Evolutionary conservation across 2,329 filamentous ascomycete genomes (phyloP), one percentile per base, ranked within the genome.

Genomic region (Emericellopsis cladophorae): DNA sequence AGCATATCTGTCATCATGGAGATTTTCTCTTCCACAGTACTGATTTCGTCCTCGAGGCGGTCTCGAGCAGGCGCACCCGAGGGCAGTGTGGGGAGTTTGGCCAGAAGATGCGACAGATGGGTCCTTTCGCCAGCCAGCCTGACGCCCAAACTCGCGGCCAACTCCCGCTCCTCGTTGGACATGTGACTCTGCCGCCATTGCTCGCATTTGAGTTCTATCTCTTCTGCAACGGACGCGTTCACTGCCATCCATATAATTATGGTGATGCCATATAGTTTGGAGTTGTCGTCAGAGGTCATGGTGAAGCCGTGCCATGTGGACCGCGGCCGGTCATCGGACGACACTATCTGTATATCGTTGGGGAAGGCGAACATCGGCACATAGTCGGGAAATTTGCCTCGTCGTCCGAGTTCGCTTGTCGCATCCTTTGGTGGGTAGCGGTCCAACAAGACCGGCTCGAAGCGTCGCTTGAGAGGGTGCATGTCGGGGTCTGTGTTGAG

Each of bases 251-350:
- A 98, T 34, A 96, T 75, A 41, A 88, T 93, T 42, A 95, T 74
- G 46, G 84, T 89, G 44, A 96, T 85, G 29, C 88, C 90, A 55
- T 96, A 90, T 16, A 96, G 70, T 58, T 92, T 94, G 42, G 86
- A 84, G 52, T 87, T 90, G 56, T 96, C 89, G 42, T 85, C 84
- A 18, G 83, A 84, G 2, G 92, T 98, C 92, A 98, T 96, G 46
- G 87, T 89, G 56, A 98, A 98, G 38, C 92, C 92, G 62, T 98
- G 92, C 92, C 92, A 98, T 21, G 89, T 95, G n/a, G 92, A 90
- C 46, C 88, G 75, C 1, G 92, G 92, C 46, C 89, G 76, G 57
- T 95, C 87, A 54, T 98, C 92, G 1, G 89, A 89, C 2, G 92
- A 95, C 9, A 96, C 86, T 40, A 98, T 92, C 47, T 88, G 88